These are phyloP conservation scores for Sporopachydermia cereana DNA, from an alignment of 1,139 yeast genomes.

Conservation along the genomic window DNA sequence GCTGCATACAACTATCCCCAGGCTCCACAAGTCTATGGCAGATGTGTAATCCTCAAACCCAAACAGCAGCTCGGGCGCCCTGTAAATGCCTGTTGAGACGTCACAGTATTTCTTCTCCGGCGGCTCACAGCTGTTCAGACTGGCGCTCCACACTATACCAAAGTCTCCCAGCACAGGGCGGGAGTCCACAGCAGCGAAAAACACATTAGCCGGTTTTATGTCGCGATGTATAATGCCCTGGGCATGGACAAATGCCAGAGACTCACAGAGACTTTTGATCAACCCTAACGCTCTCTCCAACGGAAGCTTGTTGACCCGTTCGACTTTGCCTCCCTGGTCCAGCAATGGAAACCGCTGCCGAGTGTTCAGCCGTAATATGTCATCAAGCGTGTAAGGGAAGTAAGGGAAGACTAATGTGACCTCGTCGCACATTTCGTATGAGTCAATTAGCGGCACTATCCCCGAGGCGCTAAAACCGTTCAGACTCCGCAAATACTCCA, in stretches of 20 bases:
- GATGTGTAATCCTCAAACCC: constrained; percentile 50
- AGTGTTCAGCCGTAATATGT: constrained; percentile 22
- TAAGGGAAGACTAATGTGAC: constrained; percentile 32
- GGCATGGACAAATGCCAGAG: constrained; percentile 39
- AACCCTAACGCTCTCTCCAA: constrained; percentile 21
- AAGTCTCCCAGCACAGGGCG: constrained; percentile 55
- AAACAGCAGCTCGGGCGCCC: constrained; percentile 76
- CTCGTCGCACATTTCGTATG: constrained; percentile 25
- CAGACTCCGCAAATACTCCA: constrained; percentile 18
- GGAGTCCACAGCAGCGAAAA: constrained; percentile 28
- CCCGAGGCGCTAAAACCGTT: constrained; percentile 11
- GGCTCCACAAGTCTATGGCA: constrained; percentile 72
- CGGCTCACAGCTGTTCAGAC: constrained; percentile 27
- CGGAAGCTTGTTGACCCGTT: constrained; percentile 22
- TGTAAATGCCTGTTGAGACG: constrained; percentile 65
- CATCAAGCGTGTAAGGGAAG: constrained; percentile 24
- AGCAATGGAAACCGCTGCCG: constrained; percentile 25
- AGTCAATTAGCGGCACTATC: constrained; percentile 23
- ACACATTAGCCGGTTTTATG: constrained; percentile 68
- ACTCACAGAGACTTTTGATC: constrained; percentile 34
- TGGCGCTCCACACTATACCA: constrained; percentile 53
- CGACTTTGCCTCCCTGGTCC: constrained; percentile 16
- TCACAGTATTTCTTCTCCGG: constrained; percentile 44
- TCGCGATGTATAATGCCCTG: constrained; percentile 77
- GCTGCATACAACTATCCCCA: constrained; percentile 57